These are phyloP conservation scores for Xylariaceae sp. DNA, from an alignment of 2,329 filamentous ascomycete species.

Conservation along the genomic window DNA sequence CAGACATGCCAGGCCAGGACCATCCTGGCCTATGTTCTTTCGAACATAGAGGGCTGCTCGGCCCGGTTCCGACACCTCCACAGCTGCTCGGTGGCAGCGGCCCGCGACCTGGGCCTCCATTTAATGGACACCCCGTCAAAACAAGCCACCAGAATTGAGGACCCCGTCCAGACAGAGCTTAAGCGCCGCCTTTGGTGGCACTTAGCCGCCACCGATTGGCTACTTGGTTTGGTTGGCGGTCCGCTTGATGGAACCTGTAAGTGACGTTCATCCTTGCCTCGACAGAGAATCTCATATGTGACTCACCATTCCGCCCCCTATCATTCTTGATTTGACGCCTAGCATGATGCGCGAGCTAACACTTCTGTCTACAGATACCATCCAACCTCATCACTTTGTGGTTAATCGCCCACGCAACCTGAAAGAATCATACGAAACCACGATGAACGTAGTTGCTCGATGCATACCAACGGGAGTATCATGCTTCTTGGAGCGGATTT, in stretches of 20 bases:
- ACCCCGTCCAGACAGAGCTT: slow-evolving; percentile 32
- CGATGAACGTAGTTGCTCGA: slow-evolving; percentile 28
- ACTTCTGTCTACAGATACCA: slow-evolving; percentile 34
- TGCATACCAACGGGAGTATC: slow-evolving; percentile 34
- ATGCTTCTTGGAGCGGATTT: slow-evolving; percentile 36
- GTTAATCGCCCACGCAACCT: slow-evolving; percentile 37
- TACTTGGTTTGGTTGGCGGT: slow-evolving; percentile 24
- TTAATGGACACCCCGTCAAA: slow-evolving; percentile 35
- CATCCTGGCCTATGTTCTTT: slow-evolving; percentile 36
- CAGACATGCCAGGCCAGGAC: slow-evolving; percentile 37
- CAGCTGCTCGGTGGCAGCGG: slow-evolving; percentile 28
- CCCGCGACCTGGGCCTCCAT: slow-evolving; percentile 36
- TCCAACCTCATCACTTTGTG: slow-evolving; percentile 38
- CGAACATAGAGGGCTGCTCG: slow-evolving; percentile 37
- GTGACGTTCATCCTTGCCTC: neutral
- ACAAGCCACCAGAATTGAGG: slow-evolving; percentile 20
- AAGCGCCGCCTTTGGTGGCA: slow-evolving; percentile 43
- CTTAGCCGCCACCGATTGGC: slow-evolving; percentile 38
- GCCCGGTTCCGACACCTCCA: slow-evolving; percentile 32
- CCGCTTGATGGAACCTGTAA: slow-evolving; percentile 18
- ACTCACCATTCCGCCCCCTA: neutral
- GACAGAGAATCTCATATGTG: neutral
- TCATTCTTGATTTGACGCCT: neutral
- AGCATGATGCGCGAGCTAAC: slow-evolving; percentile 19
- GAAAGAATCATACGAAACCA: slow-evolving; percentile 32